Evolutionary conservation across 2,329 filamentous ascomycete genomes (phyloP), one percentile per base, ranked within the genome.

Genomic region (Fusarium acutatum): DNA sequence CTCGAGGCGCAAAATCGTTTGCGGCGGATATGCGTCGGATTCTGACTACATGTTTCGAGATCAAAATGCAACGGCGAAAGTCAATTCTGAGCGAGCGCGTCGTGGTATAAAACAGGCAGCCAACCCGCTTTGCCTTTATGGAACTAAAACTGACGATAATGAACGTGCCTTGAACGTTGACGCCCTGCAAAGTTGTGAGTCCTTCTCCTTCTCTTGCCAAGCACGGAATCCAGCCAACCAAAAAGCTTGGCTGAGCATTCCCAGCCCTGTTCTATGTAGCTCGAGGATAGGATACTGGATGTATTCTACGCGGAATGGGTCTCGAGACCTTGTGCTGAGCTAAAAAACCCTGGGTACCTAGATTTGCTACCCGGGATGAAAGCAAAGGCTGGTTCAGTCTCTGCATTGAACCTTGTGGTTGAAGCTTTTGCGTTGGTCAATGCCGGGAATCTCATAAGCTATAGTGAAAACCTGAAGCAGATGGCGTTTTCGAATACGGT

Each of bases 81-180:
- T 22, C 9, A 46, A 46, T 46, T 46, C 43, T 6, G 26, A 46
- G 13, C 43, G 18, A 22, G 43, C 43, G 3, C 24, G 43, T 22
- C 13, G 43, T 46, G 12, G 26, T 28, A 11, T 18, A 22, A 28
- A 46, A 46, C 8, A 7, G 22, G 13, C 6, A 15, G 1, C 8
- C 3, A 28, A 11, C 5, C 0, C 5, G 8, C 6, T 28, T 28
- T 3, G 3, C 20, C 24, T 7, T 0, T n/a, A n/a, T n/a, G n/a
- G n/a, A n/a, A n/a, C n/a, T n/a, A n/a, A n/a, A n/a, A n/a, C n/a
- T n/a, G n/a, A n/a, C n/a, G n/a, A n/a, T n/a, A n/a, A n/a, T n/a
- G n/a, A n/a, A n/a, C n/a, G n/a, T n/a, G 18, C 8, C 14, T 5
- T 46, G 18, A 20, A 8, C 5, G 14, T 28, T 14, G 18, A 46